Base-by-base conservation (phyloP, 495 filamentous ascomycete genomes). In the Astrocystis sublimbata region DNA sequence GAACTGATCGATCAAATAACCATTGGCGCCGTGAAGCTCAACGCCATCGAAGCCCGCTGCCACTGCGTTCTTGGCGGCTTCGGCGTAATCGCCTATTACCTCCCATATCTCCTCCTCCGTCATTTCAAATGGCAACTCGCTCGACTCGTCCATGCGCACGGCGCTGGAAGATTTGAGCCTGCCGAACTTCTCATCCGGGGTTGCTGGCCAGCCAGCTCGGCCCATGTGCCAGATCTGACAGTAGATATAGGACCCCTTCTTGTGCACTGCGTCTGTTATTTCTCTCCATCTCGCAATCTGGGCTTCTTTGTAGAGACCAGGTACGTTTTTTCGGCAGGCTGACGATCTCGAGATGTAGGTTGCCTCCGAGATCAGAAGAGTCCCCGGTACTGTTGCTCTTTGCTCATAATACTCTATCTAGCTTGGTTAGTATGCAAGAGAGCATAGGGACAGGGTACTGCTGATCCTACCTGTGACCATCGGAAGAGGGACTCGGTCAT, bases 1-100 rank as follows among this genome's bases (percentile, higher is more conserved):
- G 68, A 87, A 86, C 65, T 85, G 81, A 46, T 85, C 83, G 2
- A 79, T 70, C 0, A 87, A 72, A 56, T 85, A 85, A 0, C 84
- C 84, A 58, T 86, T 83, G 6, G 76, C 83, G 67, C 77, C 81
- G 62, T 86, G 82, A 9, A 85, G 49, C 60, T 86, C 84, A 6
- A 85, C 77, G 2, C 82, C 82, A 58, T 86, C 83, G 61, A 85
- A 85, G 13, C 78, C 76, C 4, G 68, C 70, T 6, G 66, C 65
- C 6, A 79, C 62, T 26, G 75, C 76, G 28, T 55, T 75, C 69
- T 64, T 73, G 13, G 65, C 83, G 17, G 63, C 69, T 24, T 65
- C 65, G 6, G 65, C 72, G 55, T 70, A 78, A 40, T 78, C 77
- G 21, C 35, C 49, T 41, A 80, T 75, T 19, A 68, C 69, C 4